These are phyloP conservation scores for Aspergillus coremiiformis DNA, from an alignment of 495 filamentous ascomycete species.

Conservation along the genomic window DNA sequence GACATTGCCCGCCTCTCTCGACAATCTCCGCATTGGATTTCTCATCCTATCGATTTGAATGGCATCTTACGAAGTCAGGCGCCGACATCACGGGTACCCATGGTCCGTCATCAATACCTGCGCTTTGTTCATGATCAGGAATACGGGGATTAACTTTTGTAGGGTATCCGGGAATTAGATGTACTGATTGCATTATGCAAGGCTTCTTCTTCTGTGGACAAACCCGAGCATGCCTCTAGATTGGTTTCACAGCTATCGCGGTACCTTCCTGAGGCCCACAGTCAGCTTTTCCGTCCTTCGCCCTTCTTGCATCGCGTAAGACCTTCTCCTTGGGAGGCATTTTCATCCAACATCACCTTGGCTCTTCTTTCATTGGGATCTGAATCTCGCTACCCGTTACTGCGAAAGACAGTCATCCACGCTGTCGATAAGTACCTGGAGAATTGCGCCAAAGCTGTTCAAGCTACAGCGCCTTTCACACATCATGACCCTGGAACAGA, in stretches of 20 bases:
- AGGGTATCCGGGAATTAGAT: conserved; percentile 77
- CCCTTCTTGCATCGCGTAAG: conserved; percentile 75
- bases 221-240: conserved; percentile 60
- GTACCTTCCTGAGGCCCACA: conserved; percentile 76
- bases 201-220: conserved; percentile 65
- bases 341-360: conserved; percentile 68
- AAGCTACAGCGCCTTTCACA: conserved; percentile 26
- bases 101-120: conserved; percentile 31
- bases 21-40: conserved; percentile 35
- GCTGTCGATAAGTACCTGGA: conserved; percentile 61
- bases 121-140: background rate
- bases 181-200: conserved; percentile 83
- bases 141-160: conserved; percentile 19
- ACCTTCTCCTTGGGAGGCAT: conserved; percentile 82
- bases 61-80: conserved; percentile 31
- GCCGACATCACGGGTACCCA: conserved; percentile 42
- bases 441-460: conserved; percentile 51
- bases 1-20: conserved; percentile 57
- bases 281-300: conserved; percentile 68
- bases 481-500: conserved; percentile 41
- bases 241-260: conserved; percentile 65
- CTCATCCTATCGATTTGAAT: conserved; percentile 31
- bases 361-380: conserved; percentile 73
- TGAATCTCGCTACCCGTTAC: conserved; percentile 45
- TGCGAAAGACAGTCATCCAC: conserved; percentile 54